A percentile compares a stretch with the other conserved stretches of the same genome.
Evolutionary conservation across 768 basidiomycete species (phyloP).

Genomic region (Russula lepida): DNA sequence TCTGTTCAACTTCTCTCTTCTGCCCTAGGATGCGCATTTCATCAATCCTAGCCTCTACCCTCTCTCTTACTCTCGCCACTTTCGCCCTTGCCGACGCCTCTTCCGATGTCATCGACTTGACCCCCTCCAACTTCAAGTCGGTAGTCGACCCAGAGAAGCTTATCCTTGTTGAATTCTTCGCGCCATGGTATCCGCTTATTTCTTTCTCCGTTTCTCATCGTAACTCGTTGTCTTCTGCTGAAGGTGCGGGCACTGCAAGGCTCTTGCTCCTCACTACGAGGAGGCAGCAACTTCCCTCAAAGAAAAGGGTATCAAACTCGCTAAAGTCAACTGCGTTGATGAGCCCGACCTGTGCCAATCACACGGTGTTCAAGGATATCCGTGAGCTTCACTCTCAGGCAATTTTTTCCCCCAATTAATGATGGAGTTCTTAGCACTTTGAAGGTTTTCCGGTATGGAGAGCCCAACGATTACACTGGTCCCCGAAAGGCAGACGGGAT

Average conservation of each 20-base stretch:
- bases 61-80: slow-evolving; percentile 46
- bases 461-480: slow-evolving; percentile 71
- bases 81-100: slow-evolving; percentile 45
- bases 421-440: slow-evolving; percentile 48
- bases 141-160: slow-evolving; percentile 58
- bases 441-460: slow-evolving; percentile 87
- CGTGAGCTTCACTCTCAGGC: slow-evolving; percentile 44
- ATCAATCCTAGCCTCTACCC: slow-evolving; percentile 38
- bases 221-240: neutral
- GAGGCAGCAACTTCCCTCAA: slow-evolving; percentile 91
- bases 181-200: slow-evolving; percentile 53
- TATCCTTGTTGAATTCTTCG: slow-evolving; percentile 92
- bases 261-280: slow-evolving; percentile 88
- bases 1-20: slow-evolving; percentile 10
- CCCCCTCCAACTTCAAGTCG: slow-evolving; percentile 56
- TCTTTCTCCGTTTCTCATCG: neutral
- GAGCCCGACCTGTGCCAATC: slow-evolving; percentile 84
- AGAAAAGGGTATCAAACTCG: slow-evolving; percentile 80
- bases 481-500: slow-evolving; percentile 95
- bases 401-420: neutral
- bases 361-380: slow-evolving; percentile 89
- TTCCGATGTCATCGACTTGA: slow-evolving; percentile 80
- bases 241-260: slow-evolving; percentile 96
- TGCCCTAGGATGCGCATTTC: slow-evolving; percentile 57
- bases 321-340: slow-evolving; percentile 96